Percentiles rank a stretch among this genome's conserved stretches.
Evolutionary conservation across 2,329 filamentous ascomycete genomes (phyloP).

Genomic region (Diaporthe aspalathi): DNA sequence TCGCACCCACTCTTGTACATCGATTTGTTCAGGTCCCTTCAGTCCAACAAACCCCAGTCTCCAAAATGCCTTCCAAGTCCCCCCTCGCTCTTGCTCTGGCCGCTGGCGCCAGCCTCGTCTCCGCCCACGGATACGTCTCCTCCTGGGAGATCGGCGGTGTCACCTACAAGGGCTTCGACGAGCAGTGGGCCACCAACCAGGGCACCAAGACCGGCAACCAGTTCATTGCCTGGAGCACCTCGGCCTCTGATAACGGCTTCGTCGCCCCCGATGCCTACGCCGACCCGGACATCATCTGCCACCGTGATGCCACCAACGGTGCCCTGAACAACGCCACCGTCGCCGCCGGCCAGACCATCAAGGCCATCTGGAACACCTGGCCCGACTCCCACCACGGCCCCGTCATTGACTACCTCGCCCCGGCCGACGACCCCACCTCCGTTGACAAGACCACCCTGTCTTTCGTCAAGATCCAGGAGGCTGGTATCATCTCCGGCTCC

Average conservation of each 20-base stretch:
- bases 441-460: conserved; percentile 64
- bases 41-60: conserved; percentile 12
- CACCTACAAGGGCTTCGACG: conserved; percentile 44
- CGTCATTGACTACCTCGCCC: conserved; percentile 73
- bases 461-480: conserved; percentile 73
- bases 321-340: conserved; percentile 49
- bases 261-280: conserved; percentile 52
- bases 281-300: conserved; percentile 53
- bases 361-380: conserved; percentile 54
- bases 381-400: conserved; percentile 59
- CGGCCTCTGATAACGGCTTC: conserved; percentile 52
- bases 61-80: conserved; percentile 36
- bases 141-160: conserved; percentile 47
- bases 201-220: conserved; percentile 37
- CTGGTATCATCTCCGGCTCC: conserved; percentile 60
- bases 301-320: conserved; percentile 47
- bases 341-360: conserved; percentile 50
- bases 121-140: conserved; percentile 48
- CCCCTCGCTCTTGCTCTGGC: conserved; percentile 35
- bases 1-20: conserved; percentile 26
- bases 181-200: conserved; percentile 34
- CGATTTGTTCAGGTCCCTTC: conserved; percentile 33
- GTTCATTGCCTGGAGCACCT: conserved; percentile 38
- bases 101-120: conserved; percentile 42
- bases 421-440: conserved; percentile 64